Evolutionary conservation across 768 basidiomycete species (phyloP).

Genomic region (Hydnomerulius pinastri): DNA sequence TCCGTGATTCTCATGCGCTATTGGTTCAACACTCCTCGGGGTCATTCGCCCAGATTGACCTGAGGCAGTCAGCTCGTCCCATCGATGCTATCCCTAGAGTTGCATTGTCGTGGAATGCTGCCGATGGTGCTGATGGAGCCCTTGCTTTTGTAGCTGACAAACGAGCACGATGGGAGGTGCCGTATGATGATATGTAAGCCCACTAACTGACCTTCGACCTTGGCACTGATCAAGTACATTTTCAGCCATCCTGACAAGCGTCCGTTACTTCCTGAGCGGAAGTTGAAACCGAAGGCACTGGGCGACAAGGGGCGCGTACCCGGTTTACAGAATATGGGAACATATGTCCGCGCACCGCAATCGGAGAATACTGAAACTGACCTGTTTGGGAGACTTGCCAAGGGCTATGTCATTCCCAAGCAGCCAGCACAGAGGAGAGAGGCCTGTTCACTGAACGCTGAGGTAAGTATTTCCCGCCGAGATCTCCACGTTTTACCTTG

Average conservation of each 20-base stretch:
- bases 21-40: slow-evolving; percentile 78
- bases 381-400: slow-evolving; percentile 61
- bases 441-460: slow-evolving; percentile 63
- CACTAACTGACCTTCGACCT: too few relatives aligned
- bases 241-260: slow-evolving; percentile 42
- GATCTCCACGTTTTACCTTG: slow-evolving; percentile 1
- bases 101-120: slow-evolving; percentile 62
- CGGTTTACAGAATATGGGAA: slow-evolving; percentile 58
- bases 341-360: slow-evolving; percentile 31
- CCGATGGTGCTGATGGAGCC: slow-evolving; percentile 44
- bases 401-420: slow-evolving; percentile 52
- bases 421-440: slow-evolving; percentile 38
- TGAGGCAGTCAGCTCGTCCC: slow-evolving; percentile 63
- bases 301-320: slow-evolving; percentile 59
- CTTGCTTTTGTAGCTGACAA: slow-evolving; percentile 67
- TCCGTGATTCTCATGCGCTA: slow-evolving; percentile 68
- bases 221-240: too few relatives aligned
- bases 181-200: slow-evolving; percentile 79
- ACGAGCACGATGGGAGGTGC: slow-evolving; percentile 58
- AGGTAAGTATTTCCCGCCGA: slow-evolving; percentile 35
- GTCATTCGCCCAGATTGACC: slow-evolving; percentile 76
- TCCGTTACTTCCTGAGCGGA: slow-evolving; percentile 26
- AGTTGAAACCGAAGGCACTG: slow-evolving; percentile 50
- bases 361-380: slow-evolving; percentile 31
- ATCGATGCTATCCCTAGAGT: slow-evolving; percentile 67